Evolutionary conservation across 805 yeast genomes (phyloP), one percentile per base, ranked within the genome.

Genomic region (Naumovozyma castellii): DNA sequence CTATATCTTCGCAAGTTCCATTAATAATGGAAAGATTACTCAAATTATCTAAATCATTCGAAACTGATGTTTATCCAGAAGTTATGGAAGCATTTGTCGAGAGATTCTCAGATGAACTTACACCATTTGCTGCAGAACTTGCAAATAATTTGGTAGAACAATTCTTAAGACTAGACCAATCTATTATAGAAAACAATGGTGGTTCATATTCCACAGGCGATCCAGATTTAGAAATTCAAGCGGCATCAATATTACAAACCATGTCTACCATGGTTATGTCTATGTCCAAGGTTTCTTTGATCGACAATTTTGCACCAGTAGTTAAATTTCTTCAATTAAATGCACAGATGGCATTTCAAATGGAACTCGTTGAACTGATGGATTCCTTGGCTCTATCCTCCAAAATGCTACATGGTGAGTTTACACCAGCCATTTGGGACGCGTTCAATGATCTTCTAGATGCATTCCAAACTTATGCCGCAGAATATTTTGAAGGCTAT

Each of bases 31-130:
- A 85, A 46, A 80, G 75, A 48, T 65, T 92, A 41, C 67, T 92
- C 49, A 76, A 75, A 30, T 62, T 92, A 32, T 80, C 94, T 5
- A 80, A 83, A 56, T 75, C 77, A 40, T 79, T 86, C 50, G 98
- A 92, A 54, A 74, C 81, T 46, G 98, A 94, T 54, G 73, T 85
- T 29, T 69, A 92, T 17, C 75, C 94, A 5, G 82, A 78, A 36
- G 95, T 90, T n/a, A 86, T 92, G 80, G 97, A 92, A 64, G 87
- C 86, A 41, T 85, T 92, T 57, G 96, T 92, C 27, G 95, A 87
- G 54, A 72, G 75, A 44, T 94, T 84, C 61, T 73, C 95, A 2
- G 81, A 76, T 41, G 94, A 90, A 61, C 69, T 92, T 46, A 85
- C 87, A 37, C 97, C 97, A 15, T 90, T 84, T 63, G 90, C 94